Percentiles rank a stretch among this genome's conserved stretches.
Evolutionary conservation across 495 filamentous ascomycete genomes (phyloP).

Genomic region (Aspergillus diversus): DNA sequence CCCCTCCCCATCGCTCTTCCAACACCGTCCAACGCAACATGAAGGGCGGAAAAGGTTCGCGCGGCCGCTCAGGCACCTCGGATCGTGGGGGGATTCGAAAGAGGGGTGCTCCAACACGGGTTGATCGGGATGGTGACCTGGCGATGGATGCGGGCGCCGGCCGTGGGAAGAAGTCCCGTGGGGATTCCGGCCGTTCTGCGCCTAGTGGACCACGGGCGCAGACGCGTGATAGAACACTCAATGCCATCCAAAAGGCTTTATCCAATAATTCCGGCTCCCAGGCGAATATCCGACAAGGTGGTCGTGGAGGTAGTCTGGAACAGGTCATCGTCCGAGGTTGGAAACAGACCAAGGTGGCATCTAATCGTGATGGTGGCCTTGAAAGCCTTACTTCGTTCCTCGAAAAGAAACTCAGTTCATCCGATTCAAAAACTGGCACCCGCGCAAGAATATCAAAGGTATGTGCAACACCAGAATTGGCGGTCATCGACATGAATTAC

Average conservation of each 20-base stretch:
- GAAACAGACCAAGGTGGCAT: constrained; percentile 73
- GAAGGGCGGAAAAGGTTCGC: constrained; percentile 40
- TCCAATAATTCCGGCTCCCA: constrained; percentile 41
- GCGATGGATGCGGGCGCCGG: constrained; percentile 66
- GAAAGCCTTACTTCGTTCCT: constrained; percentile 75
- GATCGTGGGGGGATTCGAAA: constrained; percentile 75
- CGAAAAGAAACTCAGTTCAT: constrained; percentile 70
- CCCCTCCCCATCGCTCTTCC: constrained; percentile 2
- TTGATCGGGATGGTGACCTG: constrained; percentile 82
- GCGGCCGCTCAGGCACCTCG: constrained; percentile 33
- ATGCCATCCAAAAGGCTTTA: constrained; percentile 49
- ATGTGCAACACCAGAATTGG: constrained; percentile 60
- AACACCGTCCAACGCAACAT: constrained; percentile 29
- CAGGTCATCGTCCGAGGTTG: constrained; percentile 68
- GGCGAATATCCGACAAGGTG: constrained; percentile 43
- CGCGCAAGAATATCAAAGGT: constrained; percentile 81
- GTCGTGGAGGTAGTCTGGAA: constrained; percentile 28
- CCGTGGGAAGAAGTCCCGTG: constrained; percentile 43
- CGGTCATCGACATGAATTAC: constrained; percentile 56
- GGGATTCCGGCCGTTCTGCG: constrained; percentile 38
- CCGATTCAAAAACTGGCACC: constrained; percentile 54
- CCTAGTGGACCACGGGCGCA: constrained; percentile 28
- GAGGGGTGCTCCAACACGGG: constrained; percentile 52
- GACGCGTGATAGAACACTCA: constrained; percentile 34
- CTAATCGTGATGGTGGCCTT: constrained; percentile 70